Conservation (phyloP, 805 yeast species). For the Starmerella apis region DNA sequence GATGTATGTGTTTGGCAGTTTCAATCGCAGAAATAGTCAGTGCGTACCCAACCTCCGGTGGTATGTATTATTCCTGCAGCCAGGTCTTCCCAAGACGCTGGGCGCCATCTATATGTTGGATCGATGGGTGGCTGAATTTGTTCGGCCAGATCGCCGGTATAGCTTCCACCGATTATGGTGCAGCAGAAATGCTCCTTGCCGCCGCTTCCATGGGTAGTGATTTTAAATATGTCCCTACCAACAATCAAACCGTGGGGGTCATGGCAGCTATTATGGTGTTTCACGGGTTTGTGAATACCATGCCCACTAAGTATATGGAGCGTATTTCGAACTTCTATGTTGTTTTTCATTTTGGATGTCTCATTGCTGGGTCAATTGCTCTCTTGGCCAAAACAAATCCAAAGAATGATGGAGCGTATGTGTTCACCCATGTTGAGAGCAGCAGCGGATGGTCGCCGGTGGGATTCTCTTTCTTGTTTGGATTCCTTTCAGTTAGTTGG, state of each 20-base stretch:
- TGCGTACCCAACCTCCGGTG: constrained; percentile 68
- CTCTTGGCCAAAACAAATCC: constrained; percentile 45
- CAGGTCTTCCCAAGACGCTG: constrained; percentile 29
- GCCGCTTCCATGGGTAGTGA: constrained; percentile 30
- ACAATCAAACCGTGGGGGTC: constrained; percentile 26
- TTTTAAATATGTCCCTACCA: constrained; percentile 28
- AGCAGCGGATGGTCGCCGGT: constrained; percentile 41
- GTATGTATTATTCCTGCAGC: constrained; percentile 49
- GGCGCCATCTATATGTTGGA: constrained; percentile 44
- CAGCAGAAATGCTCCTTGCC: constrained; percentile 31
- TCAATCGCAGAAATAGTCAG: constrained; percentile 60
- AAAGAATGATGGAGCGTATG: constrained; percentile 37
- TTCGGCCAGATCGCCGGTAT: constrained; percentile 31
- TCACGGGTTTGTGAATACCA: constrained; percentile 43
- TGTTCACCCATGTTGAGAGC: constrained; percentile 41
- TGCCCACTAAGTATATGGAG: constrained; percentile 42
- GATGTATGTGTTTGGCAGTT: constrained; percentile 46
- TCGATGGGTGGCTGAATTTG: constrained; percentile 44
- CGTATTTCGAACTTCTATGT: constrained; percentile 44
- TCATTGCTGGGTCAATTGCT: constrained; percentile 43
- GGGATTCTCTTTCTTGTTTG: constrained; percentile 50
- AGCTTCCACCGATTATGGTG: constrained; percentile 31
- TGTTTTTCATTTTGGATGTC: constrained; percentile 39
- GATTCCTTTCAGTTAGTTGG: constrained; percentile 36
- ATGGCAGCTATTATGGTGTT: constrained; percentile 38